phyloP scores from a whole-genome alignment of 2,329 filamentous ascomycete species.

The Arthrobotrys conoides region DNA sequence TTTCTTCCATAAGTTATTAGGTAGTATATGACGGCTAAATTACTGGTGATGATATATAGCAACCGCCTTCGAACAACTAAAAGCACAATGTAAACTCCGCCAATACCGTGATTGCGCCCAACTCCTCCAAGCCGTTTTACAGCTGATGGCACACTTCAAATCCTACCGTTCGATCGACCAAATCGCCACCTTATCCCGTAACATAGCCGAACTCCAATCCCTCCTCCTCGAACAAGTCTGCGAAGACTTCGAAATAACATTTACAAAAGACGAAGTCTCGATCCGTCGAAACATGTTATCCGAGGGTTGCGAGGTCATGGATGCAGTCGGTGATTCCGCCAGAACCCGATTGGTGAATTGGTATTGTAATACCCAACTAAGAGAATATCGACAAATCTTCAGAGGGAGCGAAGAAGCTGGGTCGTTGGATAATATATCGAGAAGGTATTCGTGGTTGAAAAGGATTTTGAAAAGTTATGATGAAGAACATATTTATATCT shows the following conservation, averaged over 20 bases:
- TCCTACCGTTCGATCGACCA: slow-evolving; percentile 98
- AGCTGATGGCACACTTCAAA: slow-evolving; percentile 99
- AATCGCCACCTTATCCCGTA: slow-evolving; percentile 91
- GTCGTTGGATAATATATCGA: slow-evolving; percentile 93
- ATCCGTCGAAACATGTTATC: slow-evolving; percentile 79
- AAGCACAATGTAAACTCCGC: slow-evolving; percentile 83
- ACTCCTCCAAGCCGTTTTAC: slow-evolving; percentile 91
- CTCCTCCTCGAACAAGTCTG: slow-evolving; percentile 97
- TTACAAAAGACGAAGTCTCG: slow-evolving; percentile 86
- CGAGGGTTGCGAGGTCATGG: slow-evolving; percentile 93
- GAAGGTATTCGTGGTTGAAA: slow-evolving; percentile 96
- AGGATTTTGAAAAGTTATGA: slow-evolving; percentile 96
- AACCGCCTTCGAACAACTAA: slow-evolving; percentile 96
- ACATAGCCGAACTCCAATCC: slow-evolving; percentile 91
- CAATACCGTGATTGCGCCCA: slow-evolving; percentile 97
- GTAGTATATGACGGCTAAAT: background rate
- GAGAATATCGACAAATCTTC: slow-evolving; percentile 96
- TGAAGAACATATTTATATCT: slow-evolving; percentile 89
- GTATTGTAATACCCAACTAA: slow-evolving; percentile 97
- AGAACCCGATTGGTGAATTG: slow-evolving; percentile 86
- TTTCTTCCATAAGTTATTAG: no score
- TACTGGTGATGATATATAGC: slow-evolving; percentile 66
- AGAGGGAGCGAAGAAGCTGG: slow-evolving; percentile 96
- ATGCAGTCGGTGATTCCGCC: slow-evolving; percentile 90
- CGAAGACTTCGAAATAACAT: slow-evolving; percentile 96